Conservation (phyloP, 2,329 filamentous ascomycete species). For the Ophiostoma montium region DNA sequence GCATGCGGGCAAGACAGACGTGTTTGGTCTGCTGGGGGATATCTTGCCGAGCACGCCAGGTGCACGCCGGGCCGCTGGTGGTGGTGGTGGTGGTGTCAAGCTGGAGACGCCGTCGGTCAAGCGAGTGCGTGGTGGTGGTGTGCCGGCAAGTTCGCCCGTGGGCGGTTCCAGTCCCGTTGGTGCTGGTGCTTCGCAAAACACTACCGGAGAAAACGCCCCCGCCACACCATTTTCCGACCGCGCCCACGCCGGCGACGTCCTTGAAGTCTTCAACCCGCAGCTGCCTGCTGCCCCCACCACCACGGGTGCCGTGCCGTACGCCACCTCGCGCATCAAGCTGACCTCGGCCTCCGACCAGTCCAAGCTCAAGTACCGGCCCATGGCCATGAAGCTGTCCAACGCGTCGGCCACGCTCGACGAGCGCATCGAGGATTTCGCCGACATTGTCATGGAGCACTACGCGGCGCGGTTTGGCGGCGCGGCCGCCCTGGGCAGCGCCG, state of each 20-base stretch:
- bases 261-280: constrained; percentile 73
- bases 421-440: constrained; percentile 77
- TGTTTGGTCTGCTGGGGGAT: constrained; percentile 56
- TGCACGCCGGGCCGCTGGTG: not conserved
- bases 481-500: constrained; percentile 73
- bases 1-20: constrained; percentile 45
- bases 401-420: constrained; percentile 89
- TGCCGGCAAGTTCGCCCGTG: constrained; percentile 20
- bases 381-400: constrained; percentile 90
- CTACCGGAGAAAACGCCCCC: no score
- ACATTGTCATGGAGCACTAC: constrained; percentile 56
- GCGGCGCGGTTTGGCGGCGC: constrained; percentile 43
- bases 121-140: constrained; percentile 21
- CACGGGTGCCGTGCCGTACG: constrained; percentile 56
- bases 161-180: no score
- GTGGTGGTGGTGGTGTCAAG: constrained; percentile 19
- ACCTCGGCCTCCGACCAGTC: constrained; percentile 78
- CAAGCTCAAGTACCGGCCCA: constrained; percentile 80
- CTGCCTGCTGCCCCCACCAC: constrained; percentile 49
- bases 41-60: constrained; percentile 41
- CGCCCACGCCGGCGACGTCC: constrained; percentile 61
- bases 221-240: constrained; percentile 52
- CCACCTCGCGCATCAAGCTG: constrained; percentile 68
- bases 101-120: constrained; percentile 27
- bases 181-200: no score